Base-by-base conservation (phyloP, 1,284 basidiomycete species). In the Malassezia sympodialis region DNA sequence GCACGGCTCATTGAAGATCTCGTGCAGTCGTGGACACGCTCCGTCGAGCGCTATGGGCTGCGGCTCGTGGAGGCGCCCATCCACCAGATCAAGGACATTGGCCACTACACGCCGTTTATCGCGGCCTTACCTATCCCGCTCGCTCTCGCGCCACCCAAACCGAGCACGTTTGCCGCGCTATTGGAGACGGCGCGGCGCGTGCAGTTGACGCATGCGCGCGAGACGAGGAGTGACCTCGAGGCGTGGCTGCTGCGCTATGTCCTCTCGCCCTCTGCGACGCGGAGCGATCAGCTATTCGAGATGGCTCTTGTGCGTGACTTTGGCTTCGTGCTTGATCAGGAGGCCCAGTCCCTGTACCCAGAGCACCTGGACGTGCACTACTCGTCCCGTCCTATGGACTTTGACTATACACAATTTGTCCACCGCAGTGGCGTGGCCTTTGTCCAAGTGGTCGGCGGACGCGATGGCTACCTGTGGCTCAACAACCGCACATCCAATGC, bases 1-100 rank as follows among this genome's bases (percentile, higher is more conserved):
- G 88, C 90, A n/a, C 83, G 88, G n/a, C 85, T 86, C 61, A 87
- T 98, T 56, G 93, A 98, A 62, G 90, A 94, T 65, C 80, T 86
- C 34, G 80, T 96, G 10, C 83, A 86, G 37, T 81, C 82, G 49
- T 94, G 90, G 87, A 84, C 83, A 45, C 81, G 87, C 30, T 81
- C 83, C 1, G 87, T 94, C 31, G 90, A 96, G 65, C 82, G 85
- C 43, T 91, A 91, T 63, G 93, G 93, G 1, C 79, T 98, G 52
- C 88, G 85, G 65, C 82, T 96, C 8, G 87, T 96, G 44, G 93
- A 96, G 37, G 72, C 72, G n/a, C 72, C 72, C 10, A 72, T 73
- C 42, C 69, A 62, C 1, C 72, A 74, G 62, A 72, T 74, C 59
- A 70, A 67, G 49, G 71, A 73, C 47, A 66, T 71, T 0, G 47